Conservation (phyloP, 352 stramenopile species). For the Thraustotheca clavata region DNA sequence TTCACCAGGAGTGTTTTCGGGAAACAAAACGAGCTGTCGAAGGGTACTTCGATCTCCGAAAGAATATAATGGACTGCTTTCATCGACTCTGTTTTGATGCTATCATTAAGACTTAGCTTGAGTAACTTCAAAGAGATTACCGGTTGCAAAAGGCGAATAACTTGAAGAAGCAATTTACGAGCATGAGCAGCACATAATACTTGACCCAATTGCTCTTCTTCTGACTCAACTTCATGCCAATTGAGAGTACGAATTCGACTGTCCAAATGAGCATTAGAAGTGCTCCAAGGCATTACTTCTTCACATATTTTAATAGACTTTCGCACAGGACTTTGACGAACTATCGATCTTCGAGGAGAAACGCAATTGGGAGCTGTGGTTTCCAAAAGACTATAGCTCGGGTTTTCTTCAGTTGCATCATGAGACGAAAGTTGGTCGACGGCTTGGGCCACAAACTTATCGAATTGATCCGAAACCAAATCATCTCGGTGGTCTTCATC, state of each 20-base stretch:
- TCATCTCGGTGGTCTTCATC: slow-evolving; percentile 4
- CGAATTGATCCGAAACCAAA: slow-evolving; percentile 18
- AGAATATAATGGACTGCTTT: slow-evolving; percentile 34
- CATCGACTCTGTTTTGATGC: slow-evolving; percentile 26
- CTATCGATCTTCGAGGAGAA: slow-evolving; percentile 37
- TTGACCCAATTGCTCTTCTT: slow-evolving; percentile 51
- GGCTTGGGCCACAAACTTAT: slow-evolving; percentile 21
- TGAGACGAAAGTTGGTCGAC: slow-evolving; percentile 26
- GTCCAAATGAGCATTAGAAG: slow-evolving; percentile 55
- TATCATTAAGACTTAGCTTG: slow-evolving; percentile 17
- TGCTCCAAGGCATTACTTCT: slow-evolving; percentile 41
- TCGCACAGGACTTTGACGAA: neutral
- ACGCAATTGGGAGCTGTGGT: slow-evolving; percentile 32
- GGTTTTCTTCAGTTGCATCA: slow-evolving; percentile 70
- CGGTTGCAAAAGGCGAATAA: slow-evolving; percentile 39
- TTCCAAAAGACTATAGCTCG: slow-evolving; percentile 61
- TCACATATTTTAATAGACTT: slow-evolving; percentile 23
- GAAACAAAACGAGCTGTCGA: slow-evolving; percentile 58
- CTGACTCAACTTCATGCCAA: slow-evolving; percentile 47
- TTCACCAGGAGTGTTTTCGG: neutral
- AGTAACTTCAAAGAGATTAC: slow-evolving; percentile 2
- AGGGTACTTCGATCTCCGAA: slow-evolving; percentile 56
- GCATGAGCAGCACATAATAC: slow-evolving; percentile 53
- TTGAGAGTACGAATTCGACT: slow-evolving; percentile 51
- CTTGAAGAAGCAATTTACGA: slow-evolving; percentile 53